Evolutionary conservation across 1,284 basidiomycete genomes (phyloP).

Genomic region (Ustilago vetiveriae): DNA sequence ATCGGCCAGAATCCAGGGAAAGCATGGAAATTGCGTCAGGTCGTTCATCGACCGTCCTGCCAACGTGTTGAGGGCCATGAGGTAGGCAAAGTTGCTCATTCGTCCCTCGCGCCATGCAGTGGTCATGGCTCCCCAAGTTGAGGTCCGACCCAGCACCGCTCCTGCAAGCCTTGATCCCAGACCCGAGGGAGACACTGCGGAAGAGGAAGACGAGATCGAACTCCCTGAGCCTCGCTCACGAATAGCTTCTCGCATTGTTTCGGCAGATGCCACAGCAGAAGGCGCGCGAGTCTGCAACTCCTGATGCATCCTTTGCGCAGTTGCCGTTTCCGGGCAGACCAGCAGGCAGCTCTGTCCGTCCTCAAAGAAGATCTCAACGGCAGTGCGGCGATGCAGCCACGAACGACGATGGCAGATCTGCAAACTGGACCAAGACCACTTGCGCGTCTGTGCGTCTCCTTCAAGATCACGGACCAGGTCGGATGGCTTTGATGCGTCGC

Average conservation of each 20-base stretch:
- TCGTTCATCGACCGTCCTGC: constrained; percentile 70
- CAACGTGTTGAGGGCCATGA: constrained; percentile 66
- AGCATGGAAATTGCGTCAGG: constrained; percentile 93
- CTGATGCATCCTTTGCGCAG: constrained; percentile 44
- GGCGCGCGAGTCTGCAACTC: constrained; percentile 51
- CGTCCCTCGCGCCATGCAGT: constrained; percentile 59
- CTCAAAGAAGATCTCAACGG: constrained; percentile 65
- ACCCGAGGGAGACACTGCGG: constrained; percentile 18
- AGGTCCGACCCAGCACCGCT: constrained; percentile 49
- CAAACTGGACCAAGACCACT: constrained; percentile 57
- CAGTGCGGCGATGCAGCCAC: constrained; percentile 60
- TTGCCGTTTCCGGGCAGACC: constrained; percentile 54
- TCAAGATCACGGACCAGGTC: constrained; percentile 67
- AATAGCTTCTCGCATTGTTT: constrained; percentile 44
- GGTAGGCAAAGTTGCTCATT: constrained; percentile 66
- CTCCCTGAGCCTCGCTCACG: constrained; percentile 23
- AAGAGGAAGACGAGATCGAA: constrained; percentile 1
- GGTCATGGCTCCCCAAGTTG: constrained; percentile 56
- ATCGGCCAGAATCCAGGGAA: constrained; percentile 88
- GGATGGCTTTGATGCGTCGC: constrained; percentile 39
- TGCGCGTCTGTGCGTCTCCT: constrained; percentile 40
- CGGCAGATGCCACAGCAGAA: constrained; percentile 49
- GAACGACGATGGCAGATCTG: constrained; percentile 41
- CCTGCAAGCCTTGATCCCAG: constrained; percentile 50
- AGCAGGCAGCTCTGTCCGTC: constrained; percentile 66